Evolutionary conservation across 768 basidiomycete species (phyloP).

Genomic region (Lactarius sanguifluus): DNA sequence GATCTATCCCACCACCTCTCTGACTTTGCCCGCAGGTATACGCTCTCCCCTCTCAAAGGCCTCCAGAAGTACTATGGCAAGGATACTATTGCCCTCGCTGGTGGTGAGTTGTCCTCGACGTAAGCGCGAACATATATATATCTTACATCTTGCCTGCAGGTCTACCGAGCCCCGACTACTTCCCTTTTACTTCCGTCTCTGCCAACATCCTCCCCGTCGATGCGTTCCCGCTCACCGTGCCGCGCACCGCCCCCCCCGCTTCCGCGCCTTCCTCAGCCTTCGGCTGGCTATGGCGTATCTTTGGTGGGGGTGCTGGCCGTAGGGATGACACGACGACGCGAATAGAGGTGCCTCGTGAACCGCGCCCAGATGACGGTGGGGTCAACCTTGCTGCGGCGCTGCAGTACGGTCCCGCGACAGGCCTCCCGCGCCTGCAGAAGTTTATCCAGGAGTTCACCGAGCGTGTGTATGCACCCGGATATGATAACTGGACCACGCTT

Average conservation of each 20-base stretch:
- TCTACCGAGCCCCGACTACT: conserved; percentile 64
- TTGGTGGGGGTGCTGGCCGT: conserved; percentile 36
- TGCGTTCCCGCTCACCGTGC: conserved; percentile 45
- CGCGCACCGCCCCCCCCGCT: conserved; percentile 19
- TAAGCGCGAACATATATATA: neutral
- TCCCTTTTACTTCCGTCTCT: conserved; percentile 64
- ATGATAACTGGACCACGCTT: conserved; percentile 57
- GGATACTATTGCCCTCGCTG: conserved; percentile 62
- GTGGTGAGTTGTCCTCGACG: conserved; percentile 47
- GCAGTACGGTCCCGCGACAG: conserved; percentile 62
- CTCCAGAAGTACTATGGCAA: conserved; percentile 60
- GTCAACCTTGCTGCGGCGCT: conserved; percentile 65
- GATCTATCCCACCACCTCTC: conserved; percentile 77
- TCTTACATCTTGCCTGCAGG: conserved; percentile 39
- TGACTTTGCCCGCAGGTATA: conserved; percentile 47
- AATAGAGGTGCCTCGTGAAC: conserved; percentile 63
- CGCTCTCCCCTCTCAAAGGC: conserved; percentile 61
- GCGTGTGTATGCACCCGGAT: conserved; percentile 57
- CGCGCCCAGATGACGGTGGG: conserved; percentile 42
- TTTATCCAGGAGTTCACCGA: conserved; percentile 58
- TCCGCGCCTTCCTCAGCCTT: conserved; percentile 37
- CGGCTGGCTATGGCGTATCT: conserved; percentile 61
- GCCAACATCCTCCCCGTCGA: conserved; percentile 53
- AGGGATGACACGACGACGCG: conserved; percentile 45
- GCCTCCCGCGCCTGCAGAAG: conserved; percentile 54